Evolutionary conservation across 352 stramenopile species (phyloP), one percentile per base, ranked within the genome.

Genomic region (Phytophthora hybrid): DNA sequence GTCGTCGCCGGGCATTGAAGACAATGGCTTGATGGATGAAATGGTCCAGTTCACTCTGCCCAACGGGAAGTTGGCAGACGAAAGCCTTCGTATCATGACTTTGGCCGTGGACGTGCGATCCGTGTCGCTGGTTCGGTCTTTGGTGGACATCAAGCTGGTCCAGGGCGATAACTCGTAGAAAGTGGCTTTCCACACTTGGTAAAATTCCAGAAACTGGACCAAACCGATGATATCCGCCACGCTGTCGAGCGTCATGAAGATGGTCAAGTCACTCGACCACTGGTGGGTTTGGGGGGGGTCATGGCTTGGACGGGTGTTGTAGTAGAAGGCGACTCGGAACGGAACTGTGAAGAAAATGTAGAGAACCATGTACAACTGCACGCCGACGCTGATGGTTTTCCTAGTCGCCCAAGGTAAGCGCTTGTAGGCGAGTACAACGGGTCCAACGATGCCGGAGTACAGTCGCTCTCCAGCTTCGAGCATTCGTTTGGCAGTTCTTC

Each of bases 11-110:
- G 81, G 67, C 14, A 83, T 75, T 0, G 61, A 70, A 0, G 71
- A 71, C 0, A 75, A 18, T 8, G 71, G 59, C 6, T 72, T 76
- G 11, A 91, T 77, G 0, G 76, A 83, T 5, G 79, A 70, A 34
- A 91, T 74, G 1, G 81, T 90, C 84, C 84, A 91, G 37, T 83
- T 77, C 5, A 77, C n/a, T 46, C 78, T 29, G 16, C 74, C 18
- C 51, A 75, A 21, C 46, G 62, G 47, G 18, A 70, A n/a, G 18
- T 61, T 51, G 21, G 46, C 16, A 13, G 47, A 75, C 16, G 68
- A 66, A 14, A 18, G 44, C 32, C 26, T 13, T 10, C 63, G 62
- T 10, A 69, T 32, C 21, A 65, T 46, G 0, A 59, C 14, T 6
- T 59, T 69, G 0, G 37, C 1, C 0, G 60, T 49, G 3, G 13